phyloP scores from a whole-genome alignment of 78 protist species.

The Mantamonas sphyraenae region DNA sequence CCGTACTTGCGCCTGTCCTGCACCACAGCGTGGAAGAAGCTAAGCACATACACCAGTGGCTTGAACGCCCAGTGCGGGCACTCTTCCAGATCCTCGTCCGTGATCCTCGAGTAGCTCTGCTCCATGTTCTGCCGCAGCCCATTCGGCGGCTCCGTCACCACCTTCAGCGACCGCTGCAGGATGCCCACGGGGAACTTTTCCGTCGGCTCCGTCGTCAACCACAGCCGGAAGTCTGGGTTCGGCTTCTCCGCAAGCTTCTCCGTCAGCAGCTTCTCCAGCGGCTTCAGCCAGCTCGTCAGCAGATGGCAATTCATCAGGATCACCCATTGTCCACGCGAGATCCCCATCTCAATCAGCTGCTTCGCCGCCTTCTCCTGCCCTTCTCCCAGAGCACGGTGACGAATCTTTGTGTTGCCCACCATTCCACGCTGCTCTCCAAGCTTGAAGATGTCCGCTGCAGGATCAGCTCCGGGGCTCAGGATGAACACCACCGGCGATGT shows the following conservation, averaged over 20 bases:
- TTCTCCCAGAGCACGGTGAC: constrained; percentile 67
- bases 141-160: constrained; percentile 93
- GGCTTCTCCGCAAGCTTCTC: constrained; percentile 49
- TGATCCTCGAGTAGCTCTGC: constrained; percentile 38
- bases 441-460: constrained; percentile 71
- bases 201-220: constrained; percentile 91
- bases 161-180: constrained; percentile 87
- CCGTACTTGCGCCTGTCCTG: constrained; percentile 92
- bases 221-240: constrained; percentile 81
- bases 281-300: constrained; percentile 70
- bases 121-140: constrained; percentile 82
- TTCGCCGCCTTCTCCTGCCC: constrained; percentile 72
- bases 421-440: constrained; percentile 61
- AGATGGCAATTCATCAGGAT: constrained; percentile 88
- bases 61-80: constrained; percentile 72
- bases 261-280: constrained; percentile 72
- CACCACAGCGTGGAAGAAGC: constrained; percentile 92
- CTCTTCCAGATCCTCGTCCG: constrained; percentile 36
- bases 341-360: constrained; percentile 59
- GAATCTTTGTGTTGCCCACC: constrained; percentile 24
- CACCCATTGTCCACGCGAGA: constrained; percentile 85
- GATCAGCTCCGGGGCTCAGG: constrained; percentile 87
- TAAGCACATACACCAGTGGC: constrained; percentile 74
- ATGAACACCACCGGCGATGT: constrained; percentile 75
- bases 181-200: constrained; percentile 82